A percentile compares a stretch with the other conserved stretches of the same genome.
phyloP scores from a whole-genome alignment of 169 alveolate species.

The Cryptosporidium tyzzeri region DNA sequence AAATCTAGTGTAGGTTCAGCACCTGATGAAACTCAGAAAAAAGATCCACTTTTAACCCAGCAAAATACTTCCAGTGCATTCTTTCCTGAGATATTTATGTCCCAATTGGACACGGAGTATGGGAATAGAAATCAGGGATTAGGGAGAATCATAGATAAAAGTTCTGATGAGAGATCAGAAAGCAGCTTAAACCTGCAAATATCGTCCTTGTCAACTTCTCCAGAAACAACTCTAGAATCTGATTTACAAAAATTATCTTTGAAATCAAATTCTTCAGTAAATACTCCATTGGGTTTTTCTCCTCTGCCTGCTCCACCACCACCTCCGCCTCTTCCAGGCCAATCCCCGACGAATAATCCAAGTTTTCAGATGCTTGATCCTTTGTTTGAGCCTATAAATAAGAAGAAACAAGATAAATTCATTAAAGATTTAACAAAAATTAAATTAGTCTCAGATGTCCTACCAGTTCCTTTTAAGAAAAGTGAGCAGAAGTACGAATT shows the following conservation, averaged over 20 bases:
- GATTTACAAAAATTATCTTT: not conserved
- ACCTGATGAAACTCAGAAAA: not conserved
- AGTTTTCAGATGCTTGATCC: not conserved
- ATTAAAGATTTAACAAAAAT: slow-evolving; percentile 2
- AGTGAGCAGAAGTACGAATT: slow-evolving; percentile 23
- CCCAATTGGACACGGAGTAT: not conserved
- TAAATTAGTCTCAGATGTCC: not conserved
- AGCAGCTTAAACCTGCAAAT: not conserved
- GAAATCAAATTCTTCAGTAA: not conserved
- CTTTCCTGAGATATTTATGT: not conserved
- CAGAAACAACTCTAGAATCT: not conserved
- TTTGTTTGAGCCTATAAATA: not conserved
- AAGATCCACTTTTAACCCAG: too few species aligned
- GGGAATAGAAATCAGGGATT: not conserved
- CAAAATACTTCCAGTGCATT: not conserved
- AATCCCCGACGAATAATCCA: not conserved
- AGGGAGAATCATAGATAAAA: not conserved
- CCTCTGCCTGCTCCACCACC: slow-evolving; percentile 7
- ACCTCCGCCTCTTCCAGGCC: slow-evolving; percentile 44
- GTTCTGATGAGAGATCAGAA: not conserved
- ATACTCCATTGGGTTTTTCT: not conserved
- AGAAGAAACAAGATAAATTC: not conserved
- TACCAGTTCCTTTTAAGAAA: slow-evolving; percentile 9
- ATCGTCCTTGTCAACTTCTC: not conserved
- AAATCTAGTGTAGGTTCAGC: not conserved